Base-by-base conservation (phyloP, 768 basidiomycete species). In the Coprinellus micaceus region DNA sequence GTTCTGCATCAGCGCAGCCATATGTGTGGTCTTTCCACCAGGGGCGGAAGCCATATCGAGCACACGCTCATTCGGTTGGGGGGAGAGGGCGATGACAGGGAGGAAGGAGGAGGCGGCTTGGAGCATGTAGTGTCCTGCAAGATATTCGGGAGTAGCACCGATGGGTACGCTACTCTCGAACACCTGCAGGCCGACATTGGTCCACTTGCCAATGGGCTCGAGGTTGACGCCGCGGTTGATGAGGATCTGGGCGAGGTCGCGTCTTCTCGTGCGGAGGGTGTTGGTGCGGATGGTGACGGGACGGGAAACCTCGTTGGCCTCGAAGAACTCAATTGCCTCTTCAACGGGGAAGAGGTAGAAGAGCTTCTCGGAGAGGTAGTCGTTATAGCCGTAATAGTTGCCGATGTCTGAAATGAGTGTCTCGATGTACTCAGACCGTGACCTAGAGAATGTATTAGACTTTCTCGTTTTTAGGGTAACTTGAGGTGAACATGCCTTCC, bases 11-110 rank as follows among this genome's bases (percentile, higher is more conserved):
- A 99, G 82, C 17, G 97, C 97, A 11, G 96, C 89, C 63, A 99
- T 95, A 70, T 99, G 94, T 10, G 97, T 98, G 41, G 97, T 91
- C 74, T 99, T 99, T 5, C 97, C 97, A 25, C 97, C 97, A 0
- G 97, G 97, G 0, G 97, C 94, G 46, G 94, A 96, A 2, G 96
- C 95, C 96, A 99, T 98, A 69, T 99, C 97, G 56, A 99, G 81
- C 11, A 98, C 84, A 11, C 95, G 89, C 67, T 98, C 97, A 58
- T 91, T 83, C 2, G 94, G 93, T 66, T 95, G 89, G 4, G 97
- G 97, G 24, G 84, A 78, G 37, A 99, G 87, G 3, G 97, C 93
- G 60, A 98, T 95, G 66, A 98, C 97, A 53, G 97, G 97, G n/a
- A 99, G 82, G 81, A 99, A 98, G 0, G 97, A 98, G 4, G 94